Conservation (phyloP, 208 protist species). For the Wallacemonas sp. region DNA sequence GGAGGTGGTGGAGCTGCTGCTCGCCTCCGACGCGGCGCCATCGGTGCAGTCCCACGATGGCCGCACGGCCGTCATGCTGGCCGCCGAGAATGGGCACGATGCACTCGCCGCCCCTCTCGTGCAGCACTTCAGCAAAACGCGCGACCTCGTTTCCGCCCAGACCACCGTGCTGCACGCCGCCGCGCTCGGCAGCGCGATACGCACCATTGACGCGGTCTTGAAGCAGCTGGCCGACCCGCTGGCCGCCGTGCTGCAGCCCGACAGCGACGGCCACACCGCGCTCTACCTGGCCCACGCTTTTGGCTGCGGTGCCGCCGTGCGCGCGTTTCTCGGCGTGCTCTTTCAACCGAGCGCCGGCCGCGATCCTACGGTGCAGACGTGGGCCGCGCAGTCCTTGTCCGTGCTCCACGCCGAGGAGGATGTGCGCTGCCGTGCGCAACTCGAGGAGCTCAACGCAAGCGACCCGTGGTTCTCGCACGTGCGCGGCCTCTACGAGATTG, state of each 20-base stretch:
- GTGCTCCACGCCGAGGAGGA: conserved; percentile 2
- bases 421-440: not conserved
- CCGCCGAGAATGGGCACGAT: conserved; percentile 63
- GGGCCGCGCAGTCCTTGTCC: conserved; percentile 6
- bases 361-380: not conserved
- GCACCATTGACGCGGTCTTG: conserved; percentile 39
- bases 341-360: conserved; percentile 20
- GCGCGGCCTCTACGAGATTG: conserved; percentile 11
- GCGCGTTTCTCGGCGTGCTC: conserved; percentile 40
- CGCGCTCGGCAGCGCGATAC: conserved; percentile 59
- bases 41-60: conserved; percentile 39
- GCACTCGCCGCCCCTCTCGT: conserved; percentile 58
- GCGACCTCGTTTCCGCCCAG: conserved; percentile 41
- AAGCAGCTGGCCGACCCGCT: conserved; percentile 30
- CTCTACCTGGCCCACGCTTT: conserved; percentile 70
- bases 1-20: conserved; percentile 61
- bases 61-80: conserved; percentile 73
- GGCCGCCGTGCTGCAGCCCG: conserved; percentile 35
- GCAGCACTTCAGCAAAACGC: conserved; percentile 51
- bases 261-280: conserved; percentile 64
- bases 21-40: conserved; percentile 57
- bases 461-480: conserved; percentile 9
- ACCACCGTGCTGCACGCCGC: conserved; percentile 79
- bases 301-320: conserved; percentile 57
- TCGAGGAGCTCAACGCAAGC: conserved; percentile 1